A percentile compares a stretch with the other conserved stretches of the same genome.
Conservation (phyloP, 306 rosid species). For the Cucurbita pepo region DNA sequence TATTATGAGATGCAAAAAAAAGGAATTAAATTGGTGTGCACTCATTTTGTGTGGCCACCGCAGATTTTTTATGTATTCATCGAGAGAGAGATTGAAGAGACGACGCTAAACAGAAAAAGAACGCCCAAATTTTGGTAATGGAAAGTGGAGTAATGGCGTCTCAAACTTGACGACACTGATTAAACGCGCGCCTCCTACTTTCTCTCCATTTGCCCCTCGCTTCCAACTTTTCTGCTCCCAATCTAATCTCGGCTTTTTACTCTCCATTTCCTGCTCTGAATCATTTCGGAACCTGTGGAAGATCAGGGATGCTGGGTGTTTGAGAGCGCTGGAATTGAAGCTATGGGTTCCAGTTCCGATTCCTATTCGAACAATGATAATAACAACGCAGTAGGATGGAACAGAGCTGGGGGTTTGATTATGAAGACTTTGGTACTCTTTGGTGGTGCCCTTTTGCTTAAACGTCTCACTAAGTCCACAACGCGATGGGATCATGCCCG, state of each 20-base stretch:
- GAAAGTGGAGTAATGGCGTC: not conserved
- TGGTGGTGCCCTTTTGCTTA: conserved; percentile 80
- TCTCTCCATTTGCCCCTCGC: not conserved
- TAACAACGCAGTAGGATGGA: conserved; percentile 35
- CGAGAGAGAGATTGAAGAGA: not conserved
- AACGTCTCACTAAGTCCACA: conserved; percentile 86
- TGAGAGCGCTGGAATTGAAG: not conserved
- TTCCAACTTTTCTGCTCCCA: not conserved
- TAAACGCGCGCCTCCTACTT: not conserved
- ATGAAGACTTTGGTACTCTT: conserved; percentile 51
- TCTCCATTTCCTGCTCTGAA: not conserved
- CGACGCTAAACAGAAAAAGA: not conserved
- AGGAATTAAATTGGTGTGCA: not conserved
- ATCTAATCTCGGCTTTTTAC: not conserved
- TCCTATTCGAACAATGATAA: conserved; percentile 3
- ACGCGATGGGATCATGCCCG: conserved; percentile 98
- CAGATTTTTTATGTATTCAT: not conserved
- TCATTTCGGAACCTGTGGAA: not conserved
- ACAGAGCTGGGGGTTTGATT: conserved; percentile 54
- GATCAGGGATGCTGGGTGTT: not conserved
- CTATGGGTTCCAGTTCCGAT: conserved; percentile 22
- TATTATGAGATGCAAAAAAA: not conserved
- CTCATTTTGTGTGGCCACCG: not conserved
- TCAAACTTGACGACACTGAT: not conserved
- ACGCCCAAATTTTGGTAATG: not conserved